These are phyloP conservation scores for Discostella stelligeroides DNA, from an alignment of 108 stramenopile genomes.

Conservation along the genomic window DNA sequence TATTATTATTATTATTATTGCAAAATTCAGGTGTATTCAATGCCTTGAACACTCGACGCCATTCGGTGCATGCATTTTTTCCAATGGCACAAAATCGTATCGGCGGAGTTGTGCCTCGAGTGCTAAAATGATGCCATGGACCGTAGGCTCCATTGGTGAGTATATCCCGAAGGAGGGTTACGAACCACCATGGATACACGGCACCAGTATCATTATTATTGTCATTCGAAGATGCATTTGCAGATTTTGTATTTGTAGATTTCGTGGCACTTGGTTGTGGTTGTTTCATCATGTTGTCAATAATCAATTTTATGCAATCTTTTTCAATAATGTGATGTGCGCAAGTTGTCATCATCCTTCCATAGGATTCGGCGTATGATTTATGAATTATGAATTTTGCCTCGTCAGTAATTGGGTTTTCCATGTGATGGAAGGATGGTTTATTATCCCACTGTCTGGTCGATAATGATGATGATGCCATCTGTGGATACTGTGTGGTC, in stretches of 20 bases:
- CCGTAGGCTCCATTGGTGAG: slow-evolving; percentile 33
- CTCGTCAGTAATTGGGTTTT: slow-evolving; percentile 26
- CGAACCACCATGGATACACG: slow-evolving; percentile 68
- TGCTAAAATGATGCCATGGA: slow-evolving; percentile 56
- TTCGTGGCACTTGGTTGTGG: not conserved
- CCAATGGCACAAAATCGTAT: slow-evolving; percentile 56
- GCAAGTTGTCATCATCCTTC: slow-evolving; percentile 30
- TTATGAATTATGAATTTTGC: slow-evolving; percentile 39
- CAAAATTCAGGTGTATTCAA: slow-evolving; percentile 37
- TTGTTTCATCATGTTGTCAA: not conserved
- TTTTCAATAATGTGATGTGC: slow-evolving; percentile 10
- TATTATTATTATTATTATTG: not conserved
- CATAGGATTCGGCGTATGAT: slow-evolving; percentile 38
- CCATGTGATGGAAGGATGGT: not conserved
- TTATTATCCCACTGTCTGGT: not conserved
- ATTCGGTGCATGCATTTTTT: slow-evolving; percentile 56
- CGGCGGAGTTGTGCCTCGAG: slow-evolving; percentile 25
- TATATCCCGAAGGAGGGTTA: slow-evolving; percentile 56
- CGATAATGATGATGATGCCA: not conserved
- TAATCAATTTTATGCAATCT: slow-evolving; percentile 22
- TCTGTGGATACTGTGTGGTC: not conserved
- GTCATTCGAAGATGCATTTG: too few relatives aligned
- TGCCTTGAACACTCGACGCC: slow-evolving; percentile 40
- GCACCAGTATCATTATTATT: not conserved
- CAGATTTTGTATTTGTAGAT: not conserved